Evolutionary conservation across 2,329 filamentous ascomycete genomes (phyloP).

Genomic region (Neurospora sp.): DNA sequence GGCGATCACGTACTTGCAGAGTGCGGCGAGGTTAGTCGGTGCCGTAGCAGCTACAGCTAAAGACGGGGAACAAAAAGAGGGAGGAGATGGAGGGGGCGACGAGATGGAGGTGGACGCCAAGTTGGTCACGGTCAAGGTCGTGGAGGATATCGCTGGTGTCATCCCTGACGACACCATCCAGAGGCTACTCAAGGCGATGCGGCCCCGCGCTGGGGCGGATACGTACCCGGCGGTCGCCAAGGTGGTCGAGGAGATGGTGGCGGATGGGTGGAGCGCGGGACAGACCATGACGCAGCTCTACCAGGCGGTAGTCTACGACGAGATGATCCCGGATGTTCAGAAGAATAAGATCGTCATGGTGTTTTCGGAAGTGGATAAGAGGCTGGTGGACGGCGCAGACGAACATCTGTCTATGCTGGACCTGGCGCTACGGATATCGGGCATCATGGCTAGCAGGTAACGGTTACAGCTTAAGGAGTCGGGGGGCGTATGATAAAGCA

Average conservation of each 20-base stretch:
- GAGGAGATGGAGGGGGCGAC: constrained; percentile 39
- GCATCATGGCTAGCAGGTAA: constrained; percentile 48
- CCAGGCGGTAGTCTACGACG: constrained; percentile 72
- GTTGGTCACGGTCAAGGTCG: constrained; percentile 62
- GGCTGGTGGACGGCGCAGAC: constrained; percentile 87
- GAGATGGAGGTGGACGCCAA: constrained; percentile 53
- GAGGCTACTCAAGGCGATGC: constrained; percentile 62
- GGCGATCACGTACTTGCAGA: constrained; percentile 93
- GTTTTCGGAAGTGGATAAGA: constrained; percentile 92
- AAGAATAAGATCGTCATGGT: constrained; percentile 85
- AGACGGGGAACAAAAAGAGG: constrained; percentile 45
- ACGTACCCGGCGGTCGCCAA: constrained; percentile 67
- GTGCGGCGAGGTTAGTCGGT: constrained; percentile 79
- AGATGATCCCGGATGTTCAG: constrained; percentile 70
- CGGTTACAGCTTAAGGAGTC: background rate
- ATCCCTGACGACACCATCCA: constrained; percentile 71
- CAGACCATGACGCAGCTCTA: constrained; percentile 77
- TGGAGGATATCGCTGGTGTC: constrained; percentile 94
- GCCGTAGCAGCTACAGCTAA: constrained; percentile 46
- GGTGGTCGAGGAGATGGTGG: constrained; percentile 82
- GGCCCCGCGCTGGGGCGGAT: constrained; percentile 53
- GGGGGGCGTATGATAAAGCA: background rate
- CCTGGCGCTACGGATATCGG: constrained; percentile 69
- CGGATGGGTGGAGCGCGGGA: constrained; percentile 91
- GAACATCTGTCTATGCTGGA: constrained; percentile 90